Percentiles rank a stretch among this genome's conserved stretches.
Conservation (phyloP, 2,329 filamentous ascomycete genomes). For the Mycosphaerella sp. region DNA sequence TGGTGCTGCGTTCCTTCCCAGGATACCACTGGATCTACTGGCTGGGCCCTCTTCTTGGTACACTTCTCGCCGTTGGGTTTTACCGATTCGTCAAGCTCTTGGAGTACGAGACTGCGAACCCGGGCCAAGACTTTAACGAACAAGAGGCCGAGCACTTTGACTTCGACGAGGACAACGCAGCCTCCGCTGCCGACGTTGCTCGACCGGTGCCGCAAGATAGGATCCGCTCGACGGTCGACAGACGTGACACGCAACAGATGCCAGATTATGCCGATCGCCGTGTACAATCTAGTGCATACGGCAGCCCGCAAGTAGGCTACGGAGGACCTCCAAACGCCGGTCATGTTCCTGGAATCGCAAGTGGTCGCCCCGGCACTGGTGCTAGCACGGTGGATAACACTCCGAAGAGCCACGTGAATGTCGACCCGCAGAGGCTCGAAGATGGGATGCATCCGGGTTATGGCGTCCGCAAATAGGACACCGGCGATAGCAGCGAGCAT, state of each 20-base stretch:
- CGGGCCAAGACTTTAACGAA: conserved; percentile 44
- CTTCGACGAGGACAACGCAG: conserved; percentile 35
- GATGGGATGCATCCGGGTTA: conserved; percentile 11
- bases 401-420: conserved; percentile 2
- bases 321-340: neutral
- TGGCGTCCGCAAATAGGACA: conserved; percentile 8
- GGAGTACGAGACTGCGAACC: conserved; percentile 48
- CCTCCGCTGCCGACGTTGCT: conserved; percentile 6
- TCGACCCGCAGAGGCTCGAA: conserved; percentile 1
- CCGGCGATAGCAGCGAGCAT: conserved; percentile 9
- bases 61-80: conserved; percentile 43
- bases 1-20: conserved; percentile 40
- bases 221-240: neutral
- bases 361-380: neutral
- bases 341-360: neutral
- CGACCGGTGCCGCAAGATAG: conserved; percentile 1
- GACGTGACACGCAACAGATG: conserved; percentile 1
- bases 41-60: conserved; percentile 44
- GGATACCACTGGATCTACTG: conserved; percentile 49
- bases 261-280: conserved; percentile 5
- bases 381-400: neutral
- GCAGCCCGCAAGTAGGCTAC: neutral
- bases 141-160: conserved; percentile 36
- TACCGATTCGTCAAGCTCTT: conserved; percentile 46
- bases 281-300: neutral